Evolutionary conservation across 1,284 basidiomycete species (phyloP).

Genomic region (Cutaneotrichosporon sp.): DNA sequence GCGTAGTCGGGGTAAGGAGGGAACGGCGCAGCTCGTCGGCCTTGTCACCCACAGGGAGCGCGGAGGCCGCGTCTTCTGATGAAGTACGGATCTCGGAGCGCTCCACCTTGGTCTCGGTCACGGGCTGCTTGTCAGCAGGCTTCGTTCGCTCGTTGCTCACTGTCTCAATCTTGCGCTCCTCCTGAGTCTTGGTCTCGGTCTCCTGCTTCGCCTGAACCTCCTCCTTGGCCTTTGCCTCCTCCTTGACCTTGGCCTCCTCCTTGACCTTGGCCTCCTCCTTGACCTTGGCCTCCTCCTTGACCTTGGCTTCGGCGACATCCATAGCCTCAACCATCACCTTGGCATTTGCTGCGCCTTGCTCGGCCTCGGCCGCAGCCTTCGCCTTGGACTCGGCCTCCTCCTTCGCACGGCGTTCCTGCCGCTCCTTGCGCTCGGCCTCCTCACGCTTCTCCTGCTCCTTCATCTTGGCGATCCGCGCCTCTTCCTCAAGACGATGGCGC

Average conservation of each 20-base stretch:
- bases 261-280: slow-evolving; percentile 41
- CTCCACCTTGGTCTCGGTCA: slow-evolving; percentile 47
- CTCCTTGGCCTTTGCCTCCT: slow-evolving; percentile 38
- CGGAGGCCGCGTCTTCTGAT: slow-evolving; percentile 52
- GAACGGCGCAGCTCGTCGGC: slow-evolving; percentile 36
- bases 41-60: slow-evolving; percentile 30
- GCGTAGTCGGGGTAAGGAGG: slow-evolving; percentile 33
- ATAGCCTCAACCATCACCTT: slow-evolving; percentile 45
- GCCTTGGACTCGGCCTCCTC: slow-evolving; percentile 36
- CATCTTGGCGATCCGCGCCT: slow-evolving; percentile 44
- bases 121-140: slow-evolving; percentile 13
- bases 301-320: too few species aligned
- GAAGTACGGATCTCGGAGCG: slow-evolving; percentile 41
- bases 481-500: slow-evolving; percentile 50
- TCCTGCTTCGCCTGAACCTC: slow-evolving; percentile 53
- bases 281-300: slow-evolving; percentile 50
- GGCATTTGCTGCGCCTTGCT: slow-evolving; percentile 47
- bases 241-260: slow-evolving; percentile 35
- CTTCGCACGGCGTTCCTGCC: slow-evolving; percentile 37
- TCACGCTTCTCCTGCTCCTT: slow-evolving; percentile 46
- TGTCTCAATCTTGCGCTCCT: slow-evolving; percentile 43
- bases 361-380: slow-evolving; percentile 52
- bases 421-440: slow-evolving; percentile 49
- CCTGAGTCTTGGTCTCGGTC: slow-evolving; percentile 43
- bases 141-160: slow-evolving; percentile 35